A percentile compares a stretch with the other conserved stretches of the same genome.
phyloP scores from a whole-genome alignment of 306 rosid genomes.

The Trichosanthes truncata region DNA sequence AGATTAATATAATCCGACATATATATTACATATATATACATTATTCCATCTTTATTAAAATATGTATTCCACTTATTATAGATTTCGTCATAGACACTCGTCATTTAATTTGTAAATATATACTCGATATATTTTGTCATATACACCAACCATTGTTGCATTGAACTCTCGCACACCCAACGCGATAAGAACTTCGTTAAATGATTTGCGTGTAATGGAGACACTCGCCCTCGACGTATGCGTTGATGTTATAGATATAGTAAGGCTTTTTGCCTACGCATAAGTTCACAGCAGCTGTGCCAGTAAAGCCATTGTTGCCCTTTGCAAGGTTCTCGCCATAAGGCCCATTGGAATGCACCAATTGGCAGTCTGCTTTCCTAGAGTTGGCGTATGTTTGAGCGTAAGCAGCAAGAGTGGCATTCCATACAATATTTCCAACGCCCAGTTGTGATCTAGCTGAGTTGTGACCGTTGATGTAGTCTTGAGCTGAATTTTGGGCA shows the following conservation, averaged over 20 bases:
- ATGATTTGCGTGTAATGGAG: conserved; percentile 46
- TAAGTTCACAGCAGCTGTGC: conserved; percentile 22
- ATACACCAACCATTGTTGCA: conserved; percentile 35
- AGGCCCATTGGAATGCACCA: conserved; percentile 19
- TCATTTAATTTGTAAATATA: too few relatives aligned
- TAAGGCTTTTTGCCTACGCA: conserved; percentile 29
- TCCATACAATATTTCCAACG: background rate
- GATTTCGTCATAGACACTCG: too few relatives aligned
- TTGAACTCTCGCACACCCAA: conserved; percentile 38
- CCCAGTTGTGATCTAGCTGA: background rate
- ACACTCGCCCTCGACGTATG: conserved; percentile 23
- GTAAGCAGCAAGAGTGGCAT: conserved; percentile 5
- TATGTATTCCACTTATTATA: too few relatives aligned
- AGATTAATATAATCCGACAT: too few relatives aligned
- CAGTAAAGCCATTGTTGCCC: conserved; percentile 9
- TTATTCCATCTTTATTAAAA: too few relatives aligned
- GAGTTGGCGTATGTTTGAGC: conserved; percentile 17
- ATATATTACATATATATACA: too few relatives aligned
- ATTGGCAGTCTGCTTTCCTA: conserved; percentile 7
- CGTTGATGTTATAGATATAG: conserved; percentile 31
- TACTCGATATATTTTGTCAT: too few relatives aligned
- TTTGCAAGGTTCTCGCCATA: conserved; percentile 12
- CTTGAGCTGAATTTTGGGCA: background rate
- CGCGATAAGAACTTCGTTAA: conserved; percentile 23
- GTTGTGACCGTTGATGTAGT: background rate